These are phyloP conservation scores for Solanum rostratum DNA, from an alignment of 257 asterid genomes.

Conservation along the genomic window DNA sequence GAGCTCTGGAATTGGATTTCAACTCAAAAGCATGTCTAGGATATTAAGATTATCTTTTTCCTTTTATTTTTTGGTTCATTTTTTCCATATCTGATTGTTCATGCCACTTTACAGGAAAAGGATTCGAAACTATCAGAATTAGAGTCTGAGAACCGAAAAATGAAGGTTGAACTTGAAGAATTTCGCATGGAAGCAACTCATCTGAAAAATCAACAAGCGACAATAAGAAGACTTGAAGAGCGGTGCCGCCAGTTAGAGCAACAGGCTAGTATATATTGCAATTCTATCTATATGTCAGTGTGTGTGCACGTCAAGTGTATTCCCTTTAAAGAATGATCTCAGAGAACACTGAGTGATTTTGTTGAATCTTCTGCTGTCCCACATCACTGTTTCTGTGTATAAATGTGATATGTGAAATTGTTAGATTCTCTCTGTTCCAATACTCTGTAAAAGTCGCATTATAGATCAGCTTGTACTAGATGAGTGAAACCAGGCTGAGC, in stretches of 20 bases:
- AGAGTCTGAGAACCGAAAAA: slow-evolving; percentile 92
- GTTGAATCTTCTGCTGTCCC: neutral
- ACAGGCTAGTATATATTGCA: slow-evolving; percentile 42
- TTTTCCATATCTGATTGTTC: neutral
- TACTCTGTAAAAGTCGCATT: neutral
- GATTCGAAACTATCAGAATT: slow-evolving; percentile 76
- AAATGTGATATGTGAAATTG: neutral
- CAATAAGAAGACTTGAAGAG: slow-evolving; percentile 95
- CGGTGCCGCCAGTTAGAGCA: slow-evolving; percentile 97
- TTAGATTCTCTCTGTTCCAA: neutral
- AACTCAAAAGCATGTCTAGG: neutral
- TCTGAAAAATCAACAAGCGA: slow-evolving; percentile 94
- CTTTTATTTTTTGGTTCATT: neutral
- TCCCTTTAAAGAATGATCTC: neutral
- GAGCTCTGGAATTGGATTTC: neutral
- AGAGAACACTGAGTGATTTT: neutral
- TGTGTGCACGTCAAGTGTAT: neutral
- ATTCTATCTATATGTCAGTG: neutral
- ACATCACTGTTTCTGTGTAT: neutral
- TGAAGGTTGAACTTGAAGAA: slow-evolving; percentile 98
- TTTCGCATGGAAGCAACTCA: slow-evolving; percentile 92
- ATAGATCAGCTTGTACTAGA: neutral
- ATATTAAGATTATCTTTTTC: neutral
- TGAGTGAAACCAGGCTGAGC: neutral
- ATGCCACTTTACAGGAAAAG: slow-evolving; percentile 53